These are phyloP conservation scores for Amylostereum areolatum DNA, from an alignment of 1,284 basidiomycete species.

Conservation along the genomic window DNA sequence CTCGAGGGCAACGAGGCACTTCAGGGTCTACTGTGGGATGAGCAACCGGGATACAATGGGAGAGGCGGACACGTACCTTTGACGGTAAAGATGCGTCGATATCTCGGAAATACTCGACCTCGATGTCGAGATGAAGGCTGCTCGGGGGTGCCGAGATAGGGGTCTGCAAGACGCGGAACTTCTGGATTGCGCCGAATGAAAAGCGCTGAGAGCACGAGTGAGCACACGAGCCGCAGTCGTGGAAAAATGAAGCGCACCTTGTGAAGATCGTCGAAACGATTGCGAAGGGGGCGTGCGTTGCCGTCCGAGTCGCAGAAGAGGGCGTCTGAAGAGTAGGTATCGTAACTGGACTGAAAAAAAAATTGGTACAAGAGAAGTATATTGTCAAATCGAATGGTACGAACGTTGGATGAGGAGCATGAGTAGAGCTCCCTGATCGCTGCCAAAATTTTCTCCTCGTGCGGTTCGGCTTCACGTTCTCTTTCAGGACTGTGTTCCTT, in stretches of 20 bases:
- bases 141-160: constrained; percentile 30
- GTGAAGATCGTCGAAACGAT: constrained; percentile 41
- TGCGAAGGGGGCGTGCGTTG: constrained; percentile 27
- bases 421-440: constrained; percentile 42
- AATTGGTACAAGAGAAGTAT: background rate
- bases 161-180: constrained; percentile 38
- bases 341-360: constrained; percentile 32
- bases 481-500: constrained; percentile 31
- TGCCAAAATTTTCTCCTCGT: constrained; percentile 33
- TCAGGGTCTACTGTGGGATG: constrained; percentile 26
- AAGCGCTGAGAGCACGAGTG: constrained; percentile 28
- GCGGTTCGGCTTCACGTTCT: constrained; percentile 28
- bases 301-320: constrained; percentile 47
- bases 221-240: background rate
- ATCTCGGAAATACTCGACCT: constrained; percentile 41
- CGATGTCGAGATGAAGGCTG: constrained; percentile 42
- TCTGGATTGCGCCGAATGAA: constrained; percentile 35
- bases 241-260: constrained; percentile 26
- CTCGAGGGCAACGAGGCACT: constrained; percentile 40
- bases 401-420: constrained; percentile 16
- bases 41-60: background rate
- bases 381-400: background rate
- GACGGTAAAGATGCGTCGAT: constrained; percentile 31
- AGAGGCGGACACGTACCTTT: constrained; percentile 24
- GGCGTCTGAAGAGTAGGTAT: constrained; percentile 36